Conservation (phyloP, 2,329 filamentous ascomycete species). For the Ceratocystis lukuohia region DNA sequence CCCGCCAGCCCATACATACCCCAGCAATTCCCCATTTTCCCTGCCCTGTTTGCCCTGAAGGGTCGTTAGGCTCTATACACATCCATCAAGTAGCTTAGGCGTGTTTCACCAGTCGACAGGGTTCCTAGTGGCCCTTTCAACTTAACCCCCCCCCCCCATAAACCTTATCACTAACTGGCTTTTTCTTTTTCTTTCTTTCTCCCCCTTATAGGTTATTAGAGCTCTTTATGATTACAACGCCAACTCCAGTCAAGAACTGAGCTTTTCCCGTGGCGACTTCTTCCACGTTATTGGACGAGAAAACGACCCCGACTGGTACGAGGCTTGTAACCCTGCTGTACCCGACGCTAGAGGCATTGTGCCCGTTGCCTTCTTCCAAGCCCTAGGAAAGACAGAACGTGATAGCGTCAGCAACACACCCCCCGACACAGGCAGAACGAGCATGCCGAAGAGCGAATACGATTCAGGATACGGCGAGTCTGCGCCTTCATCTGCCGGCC, state of each 20-base stretch:
- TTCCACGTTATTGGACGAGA: constrained; percentile 96
- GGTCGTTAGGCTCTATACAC: background rate
- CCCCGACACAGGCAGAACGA: constrained; percentile 47
- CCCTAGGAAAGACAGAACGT: constrained; percentile 79
- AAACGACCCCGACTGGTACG: constrained; percentile 93
- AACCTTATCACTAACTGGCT: constrained; percentile 14
- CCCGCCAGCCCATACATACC: background rate
- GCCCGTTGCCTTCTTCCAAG: constrained; percentile 86
- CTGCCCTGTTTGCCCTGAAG: background rate
- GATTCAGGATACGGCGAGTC: constrained; percentile 77
- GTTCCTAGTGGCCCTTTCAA: background rate
- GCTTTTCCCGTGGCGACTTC: constrained; percentile 91
- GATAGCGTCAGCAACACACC: constrained; percentile 47
- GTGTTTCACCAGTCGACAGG: constrained; percentile 13
- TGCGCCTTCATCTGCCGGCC: constrained; percentile 17
- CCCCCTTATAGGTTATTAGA: constrained; percentile 64
- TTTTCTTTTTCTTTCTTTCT: constrained; percentile 11
- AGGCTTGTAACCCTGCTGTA: constrained; percentile 87
- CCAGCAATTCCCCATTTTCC: background rate
- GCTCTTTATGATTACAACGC: constrained; percentile 88
- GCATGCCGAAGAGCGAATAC: constrained; percentile 47
- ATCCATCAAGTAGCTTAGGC: background rate
- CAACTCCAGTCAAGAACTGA: constrained; percentile 61
- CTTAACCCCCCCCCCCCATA: background rate
- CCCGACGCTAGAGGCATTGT: constrained; percentile 82